Percentiles rank a stretch among this genome's conserved stretches.
Conservation (phyloP, 371 early-diverging fungal species). For the Globomyces sp. region DNA sequence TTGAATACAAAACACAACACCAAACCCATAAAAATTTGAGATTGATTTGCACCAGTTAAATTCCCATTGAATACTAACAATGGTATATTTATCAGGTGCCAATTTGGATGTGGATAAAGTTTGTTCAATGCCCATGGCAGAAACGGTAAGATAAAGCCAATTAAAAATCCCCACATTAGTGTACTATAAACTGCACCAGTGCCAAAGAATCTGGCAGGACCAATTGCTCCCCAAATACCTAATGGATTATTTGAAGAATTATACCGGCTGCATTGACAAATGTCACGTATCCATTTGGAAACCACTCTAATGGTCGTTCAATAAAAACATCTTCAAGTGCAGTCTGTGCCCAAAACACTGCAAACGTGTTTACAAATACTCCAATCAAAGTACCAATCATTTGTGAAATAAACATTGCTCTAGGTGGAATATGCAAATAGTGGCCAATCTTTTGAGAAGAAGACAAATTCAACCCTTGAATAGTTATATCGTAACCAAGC, state of each 20-base stretch:
- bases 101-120: conserved; percentile 35
- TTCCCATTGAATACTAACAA: conserved; percentile 20
- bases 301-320: neutral
- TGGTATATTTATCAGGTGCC: conserved; percentile 31
- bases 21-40: conserved; percentile 19
- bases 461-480: conserved; percentile 25
- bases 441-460: conserved; percentile 55
- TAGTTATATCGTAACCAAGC: conserved; percentile 58
- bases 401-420: conserved; percentile 42
- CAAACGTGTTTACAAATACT: neutral
- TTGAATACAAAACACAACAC: conserved; percentile 24
- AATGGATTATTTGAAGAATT: conserved; percentile 55
- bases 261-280: conserved; percentile 62
- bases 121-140: conserved; percentile 43
- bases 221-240: conserved; percentile 62
- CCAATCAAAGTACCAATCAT: conserved; percentile 19
- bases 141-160: conserved; percentile 38
- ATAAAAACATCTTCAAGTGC: conserved; percentile 39
- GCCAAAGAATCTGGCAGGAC: conserved; percentile 47
- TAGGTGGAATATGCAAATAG: conserved; percentile 55
- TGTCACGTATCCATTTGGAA: conserved; percentile 11
- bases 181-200: conserved; percentile 28
- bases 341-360: neutral
- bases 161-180: conserved; percentile 26
- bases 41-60: conserved; percentile 2